These are phyloP conservation scores for Aspergillus incahuasiensis DNA, from an alignment of 495 filamentous ascomycete genomes.

Conservation along the genomic window DNA sequence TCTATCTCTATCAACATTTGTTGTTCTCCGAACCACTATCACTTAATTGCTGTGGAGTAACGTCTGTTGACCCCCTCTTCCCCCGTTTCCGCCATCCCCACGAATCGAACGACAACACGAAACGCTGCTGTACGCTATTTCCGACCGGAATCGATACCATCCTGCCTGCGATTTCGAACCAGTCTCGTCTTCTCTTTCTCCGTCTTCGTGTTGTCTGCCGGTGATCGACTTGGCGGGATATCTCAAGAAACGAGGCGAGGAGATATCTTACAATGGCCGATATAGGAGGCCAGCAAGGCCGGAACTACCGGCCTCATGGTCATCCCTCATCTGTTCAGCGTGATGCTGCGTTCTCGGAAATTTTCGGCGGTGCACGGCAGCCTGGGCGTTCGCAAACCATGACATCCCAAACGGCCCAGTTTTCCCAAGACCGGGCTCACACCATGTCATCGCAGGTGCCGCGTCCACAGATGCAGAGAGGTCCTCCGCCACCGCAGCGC, in stretches of 20 bases:
- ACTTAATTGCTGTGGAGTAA: constrained; percentile 21
- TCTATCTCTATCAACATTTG: constrained; percentile 12
- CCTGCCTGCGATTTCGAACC: constrained; percentile 5
- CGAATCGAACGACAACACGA: constrained; percentile 36
- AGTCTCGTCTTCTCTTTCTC: not conserved
- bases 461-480: constrained; percentile 45
- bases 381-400: constrained; percentile 85
- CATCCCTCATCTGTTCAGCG: constrained; percentile 70
- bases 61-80: constrained; percentile 14
- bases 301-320: constrained; percentile 65
- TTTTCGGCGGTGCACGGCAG: constrained; percentile 84
- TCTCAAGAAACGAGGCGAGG: not conserved
- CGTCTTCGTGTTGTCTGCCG: constrained; percentile 3
- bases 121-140: constrained; percentile 37
- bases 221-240: constrained; percentile 1
- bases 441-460: constrained; percentile 72
- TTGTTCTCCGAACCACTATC: constrained; percentile 18
- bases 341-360: constrained; percentile 93
- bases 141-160: constrained; percentile 36
- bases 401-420: constrained; percentile 62
- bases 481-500: constrained; percentile 55
- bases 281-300: constrained; percentile 68
- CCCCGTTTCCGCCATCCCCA: constrained; percentile 26
- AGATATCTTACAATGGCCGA: constrained; percentile 58
- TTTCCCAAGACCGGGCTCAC: constrained; percentile 65